phyloP scores from a whole-genome alignment of 2,329 filamentous ascomycete genomes.

The Beauveria sp. region DNA sequence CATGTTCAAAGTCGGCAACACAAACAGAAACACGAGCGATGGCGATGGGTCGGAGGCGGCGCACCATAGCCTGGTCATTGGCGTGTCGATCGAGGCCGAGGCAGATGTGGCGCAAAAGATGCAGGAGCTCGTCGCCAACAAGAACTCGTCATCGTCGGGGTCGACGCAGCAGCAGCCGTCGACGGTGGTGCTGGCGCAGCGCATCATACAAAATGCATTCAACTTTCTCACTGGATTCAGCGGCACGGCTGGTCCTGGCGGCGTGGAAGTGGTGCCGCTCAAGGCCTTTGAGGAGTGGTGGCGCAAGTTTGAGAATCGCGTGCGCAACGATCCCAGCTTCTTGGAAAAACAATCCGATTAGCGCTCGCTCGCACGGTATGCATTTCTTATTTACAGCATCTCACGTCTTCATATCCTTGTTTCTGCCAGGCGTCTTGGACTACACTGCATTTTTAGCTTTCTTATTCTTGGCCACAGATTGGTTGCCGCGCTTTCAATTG shows the following conservation, averaged over 20 bases:
- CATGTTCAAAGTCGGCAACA: slow-evolving; percentile 70
- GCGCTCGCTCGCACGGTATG: neutral
- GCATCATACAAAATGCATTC: slow-evolving; percentile 95
- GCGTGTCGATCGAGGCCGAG: slow-evolving; percentile 73
- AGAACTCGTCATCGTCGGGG: slow-evolving; percentile 13
- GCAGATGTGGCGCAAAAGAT: slow-evolving; percentile 64
- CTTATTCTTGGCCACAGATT: neutral
- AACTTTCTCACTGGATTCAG: slow-evolving; percentile 91
- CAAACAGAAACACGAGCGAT: neutral
- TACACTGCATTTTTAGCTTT: neutral
- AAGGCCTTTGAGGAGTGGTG: slow-evolving; percentile 97
- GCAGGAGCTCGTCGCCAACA: slow-evolving; percentile 42
- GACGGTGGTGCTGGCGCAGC: slow-evolving; percentile 78
- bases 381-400: neutral
- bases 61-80: slow-evolving; percentile 54
- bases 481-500: neutral
- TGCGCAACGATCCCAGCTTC: slow-evolving; percentile 82
- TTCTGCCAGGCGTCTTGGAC: neutral
- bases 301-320: slow-evolving; percentile 84
- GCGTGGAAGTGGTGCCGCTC: slow-evolving; percentile 82
- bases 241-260: slow-evolving; percentile 49
- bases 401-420: neutral
- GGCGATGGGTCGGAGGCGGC: neutral
- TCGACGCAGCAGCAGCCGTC: slow-evolving; percentile 35
- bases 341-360: slow-evolving; percentile 54